Percentiles rank a stretch among this genome's conserved stretches.
Conservation (phyloP, 2,329 filamentous ascomycete genomes). For the Monosporascus sp. region DNA sequence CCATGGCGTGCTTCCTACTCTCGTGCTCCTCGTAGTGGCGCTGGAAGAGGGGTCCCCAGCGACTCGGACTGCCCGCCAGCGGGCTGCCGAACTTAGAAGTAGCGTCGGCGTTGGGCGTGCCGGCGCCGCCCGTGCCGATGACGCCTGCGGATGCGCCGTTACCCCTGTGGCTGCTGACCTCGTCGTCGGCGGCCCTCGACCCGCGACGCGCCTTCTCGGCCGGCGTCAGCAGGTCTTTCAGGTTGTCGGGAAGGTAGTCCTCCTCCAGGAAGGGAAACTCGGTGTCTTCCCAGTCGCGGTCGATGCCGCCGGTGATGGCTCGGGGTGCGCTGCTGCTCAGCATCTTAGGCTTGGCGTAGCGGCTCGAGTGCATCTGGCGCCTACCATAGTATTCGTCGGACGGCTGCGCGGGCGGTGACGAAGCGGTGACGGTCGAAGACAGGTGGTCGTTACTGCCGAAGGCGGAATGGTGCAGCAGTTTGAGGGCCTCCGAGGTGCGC, state of each 20-base stretch:
- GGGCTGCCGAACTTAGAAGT: constrained; percentile 59
- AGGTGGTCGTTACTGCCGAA: constrained; percentile 65
- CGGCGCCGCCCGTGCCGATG: constrained; percentile 31
- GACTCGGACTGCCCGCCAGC: constrained; percentile 53
- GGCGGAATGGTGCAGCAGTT: constrained; percentile 61
- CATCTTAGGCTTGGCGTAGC: constrained; percentile 62
- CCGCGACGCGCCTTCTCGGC: constrained; percentile 63
- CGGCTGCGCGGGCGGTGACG: constrained; percentile 27
- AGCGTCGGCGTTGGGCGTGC: constrained; percentile 36
- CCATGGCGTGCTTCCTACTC: constrained; percentile 40
- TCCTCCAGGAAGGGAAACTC: constrained; percentile 77
- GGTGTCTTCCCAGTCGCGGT: constrained; percentile 61
- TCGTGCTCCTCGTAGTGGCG: constrained; percentile 57
- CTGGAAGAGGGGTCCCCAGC: constrained; percentile 58
- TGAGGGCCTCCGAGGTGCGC: constrained; percentile 59
- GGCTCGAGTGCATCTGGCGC: constrained; percentile 65
- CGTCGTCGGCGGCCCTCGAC: constrained; percentile 53
- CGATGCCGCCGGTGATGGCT: constrained; percentile 58
- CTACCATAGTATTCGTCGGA: constrained; percentile 62
- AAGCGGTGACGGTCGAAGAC: constrained; percentile 37
- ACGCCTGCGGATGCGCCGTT: constrained; percentile 32
- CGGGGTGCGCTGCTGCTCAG: constrained; percentile 65
- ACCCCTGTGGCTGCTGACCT: constrained; percentile 31
- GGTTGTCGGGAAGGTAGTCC: constrained; percentile 74
- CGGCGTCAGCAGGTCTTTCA: constrained; percentile 62